phyloP scores from a whole-genome alignment of 78 protist species.

The Dictyostelium firmibasis region DNA sequence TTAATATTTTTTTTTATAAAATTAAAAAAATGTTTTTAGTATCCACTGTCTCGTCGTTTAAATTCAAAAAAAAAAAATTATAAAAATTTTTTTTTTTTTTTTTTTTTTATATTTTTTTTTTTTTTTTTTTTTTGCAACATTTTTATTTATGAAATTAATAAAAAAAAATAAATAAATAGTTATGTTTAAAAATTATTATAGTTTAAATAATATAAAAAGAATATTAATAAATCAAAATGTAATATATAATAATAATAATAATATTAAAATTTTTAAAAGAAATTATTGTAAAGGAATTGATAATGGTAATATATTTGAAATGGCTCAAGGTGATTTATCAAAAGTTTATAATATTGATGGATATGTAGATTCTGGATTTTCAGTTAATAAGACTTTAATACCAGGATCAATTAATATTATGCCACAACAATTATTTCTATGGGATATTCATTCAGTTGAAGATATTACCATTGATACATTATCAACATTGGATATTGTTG shows the following conservation, averaged over 20 bases:
- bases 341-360: conserved; percentile 29
- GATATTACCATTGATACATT: conserved; percentile 37
- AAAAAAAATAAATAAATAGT: background rate
- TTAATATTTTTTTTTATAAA: no score
- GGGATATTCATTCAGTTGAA: conserved; percentile 48
- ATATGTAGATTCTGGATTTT: conserved; percentile 46
- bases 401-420: conserved; percentile 47
- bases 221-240: background rate
- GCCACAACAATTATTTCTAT: conserved; percentile 19
- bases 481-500: conserved; percentile 22
- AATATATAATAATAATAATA: background rate
- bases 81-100: no score
- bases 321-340: conserved; percentile 24
- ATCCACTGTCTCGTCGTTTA: no score
- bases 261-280: background rate
- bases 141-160: no score
- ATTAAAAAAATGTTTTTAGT: no score
- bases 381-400: conserved; percentile 16
- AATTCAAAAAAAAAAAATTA: no score
- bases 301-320: background rate
- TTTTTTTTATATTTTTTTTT: no score
- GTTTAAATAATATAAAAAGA: background rate
- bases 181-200: background rate
- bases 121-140: no score
- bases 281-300: background rate